Conservation (phyloP, 23 red algal genomes). For the Gracilaria caudata region DNA sequence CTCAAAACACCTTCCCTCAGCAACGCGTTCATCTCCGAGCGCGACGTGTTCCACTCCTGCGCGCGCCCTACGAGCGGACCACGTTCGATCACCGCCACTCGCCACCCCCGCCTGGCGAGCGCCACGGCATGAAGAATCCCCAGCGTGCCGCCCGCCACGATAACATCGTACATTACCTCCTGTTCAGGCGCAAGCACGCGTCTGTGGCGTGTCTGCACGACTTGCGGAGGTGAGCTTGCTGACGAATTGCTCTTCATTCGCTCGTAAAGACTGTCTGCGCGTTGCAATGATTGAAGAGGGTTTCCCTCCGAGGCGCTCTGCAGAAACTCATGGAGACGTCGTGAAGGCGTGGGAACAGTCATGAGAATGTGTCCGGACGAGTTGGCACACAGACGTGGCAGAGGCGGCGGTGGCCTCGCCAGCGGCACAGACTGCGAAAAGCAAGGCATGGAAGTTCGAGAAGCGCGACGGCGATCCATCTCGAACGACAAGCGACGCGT, state of each 20-base stretch:
- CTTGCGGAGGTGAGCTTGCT: background rate
- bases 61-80: slow-evolving; percentile 66
- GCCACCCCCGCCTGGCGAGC: slow-evolving; percentile 58
- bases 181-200: background rate
- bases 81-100: slow-evolving; percentile 80
- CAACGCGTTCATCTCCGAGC: slow-evolving; percentile 70
- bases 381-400: too few species aligned
- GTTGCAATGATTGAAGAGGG: slow-evolving; percentile 10
- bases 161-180: slow-evolving; percentile 57
- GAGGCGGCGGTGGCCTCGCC: background rate
- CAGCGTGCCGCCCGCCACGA: slow-evolving; percentile 87
- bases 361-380: background rate
- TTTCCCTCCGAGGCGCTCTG: slow-evolving; percentile 33
- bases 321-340: slow-evolving; percentile 24
- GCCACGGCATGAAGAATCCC: slow-evolving; percentile 86
- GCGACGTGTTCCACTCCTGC: slow-evolving; percentile 95
- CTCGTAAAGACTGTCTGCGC: slow-evolving; percentile 36
- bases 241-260: background rate
- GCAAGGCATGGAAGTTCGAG: background rate
- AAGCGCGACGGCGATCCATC: background rate
- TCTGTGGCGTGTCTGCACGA: background rate
- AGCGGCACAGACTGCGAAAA: background rate
- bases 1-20: slow-evolving; percentile 53
- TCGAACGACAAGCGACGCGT: too few species aligned
- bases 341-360: slow-evolving; percentile 25